Conservation (phyloP, 352 stramenopile species). For the Elongisporangium anandrum region DNA sequence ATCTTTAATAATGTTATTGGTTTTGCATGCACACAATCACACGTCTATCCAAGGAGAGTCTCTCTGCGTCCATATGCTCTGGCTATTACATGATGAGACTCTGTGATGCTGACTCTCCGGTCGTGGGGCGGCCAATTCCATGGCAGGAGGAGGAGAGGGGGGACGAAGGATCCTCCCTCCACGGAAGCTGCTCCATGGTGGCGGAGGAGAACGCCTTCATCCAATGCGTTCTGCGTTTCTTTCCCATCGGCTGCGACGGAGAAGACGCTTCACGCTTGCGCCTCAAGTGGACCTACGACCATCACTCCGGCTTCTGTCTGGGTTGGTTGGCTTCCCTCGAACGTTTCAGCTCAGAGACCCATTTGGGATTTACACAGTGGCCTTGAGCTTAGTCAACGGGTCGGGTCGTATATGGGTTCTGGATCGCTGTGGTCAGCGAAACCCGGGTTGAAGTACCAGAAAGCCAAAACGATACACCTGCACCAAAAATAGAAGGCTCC, state of each 20-base stretch:
- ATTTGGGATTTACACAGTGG: not conserved
- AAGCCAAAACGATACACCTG: not conserved
- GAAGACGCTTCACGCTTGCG: not conserved
- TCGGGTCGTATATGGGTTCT: not conserved
- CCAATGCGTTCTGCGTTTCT: not conserved
- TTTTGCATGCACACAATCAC: not conserved
- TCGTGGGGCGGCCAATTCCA: not conserved
- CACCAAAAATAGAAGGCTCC: slow-evolving; percentile 6
- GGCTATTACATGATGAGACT: not conserved
- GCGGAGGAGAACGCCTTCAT: not conserved
- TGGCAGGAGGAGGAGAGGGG: not conserved
- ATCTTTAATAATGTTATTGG: slow-evolving; percentile 1
- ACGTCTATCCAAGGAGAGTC: not conserved
- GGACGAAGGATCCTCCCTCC: not conserved
- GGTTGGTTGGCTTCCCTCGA: not conserved
- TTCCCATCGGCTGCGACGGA: not conserved
- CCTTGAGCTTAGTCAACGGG: not conserved
- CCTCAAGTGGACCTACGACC: not conserved
- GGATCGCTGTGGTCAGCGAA: not conserved
- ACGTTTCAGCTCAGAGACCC: not conserved
- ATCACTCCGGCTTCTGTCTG: not conserved
- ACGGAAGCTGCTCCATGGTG: not conserved
- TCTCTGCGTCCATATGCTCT: not conserved
- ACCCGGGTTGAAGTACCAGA: not conserved
- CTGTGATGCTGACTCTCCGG: not conserved